Evolutionary conservation across 2,329 filamentous ascomycete genomes (phyloP).

Genomic region (Cryphonectria radicalis): DNA sequence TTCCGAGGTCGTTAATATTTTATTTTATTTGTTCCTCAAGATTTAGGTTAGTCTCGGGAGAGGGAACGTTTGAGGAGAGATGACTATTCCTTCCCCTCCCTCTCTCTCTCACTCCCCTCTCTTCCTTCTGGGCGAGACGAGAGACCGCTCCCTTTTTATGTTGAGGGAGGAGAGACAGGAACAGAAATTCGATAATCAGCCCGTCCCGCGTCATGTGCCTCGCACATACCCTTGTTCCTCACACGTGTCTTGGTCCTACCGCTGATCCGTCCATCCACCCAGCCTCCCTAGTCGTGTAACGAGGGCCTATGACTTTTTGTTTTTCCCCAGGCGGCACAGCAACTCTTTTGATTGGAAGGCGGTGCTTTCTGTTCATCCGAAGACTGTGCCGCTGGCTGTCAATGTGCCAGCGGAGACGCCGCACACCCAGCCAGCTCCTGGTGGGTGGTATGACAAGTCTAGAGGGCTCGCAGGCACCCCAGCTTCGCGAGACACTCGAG

Average conservation of each 20-base stretch:
- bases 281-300: background rate
- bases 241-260: slow-evolving; percentile 2
- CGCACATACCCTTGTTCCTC: slow-evolving; percentile 3
- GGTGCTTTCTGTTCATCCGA: background rate
- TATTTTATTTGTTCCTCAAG: no score
- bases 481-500: background rate
- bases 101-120: background rate
- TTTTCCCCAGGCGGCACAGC: background rate
- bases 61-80: background rate
- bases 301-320: background rate
- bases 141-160: background rate
- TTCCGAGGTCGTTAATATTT: background rate
- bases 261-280: background rate
- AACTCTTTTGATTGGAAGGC: background rate
- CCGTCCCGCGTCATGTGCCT: slow-evolving; percentile 9
- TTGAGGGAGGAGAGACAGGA: background rate
- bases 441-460: background rate
- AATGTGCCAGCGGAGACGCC: background rate
- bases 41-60: background rate
- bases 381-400: background rate
- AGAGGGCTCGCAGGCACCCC: background rate
- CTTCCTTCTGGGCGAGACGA: background rate
- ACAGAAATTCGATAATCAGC: background rate
- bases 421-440: background rate
- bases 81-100: background rate